Evolutionary conservation across 2,329 filamentous ascomycete genomes (phyloP), one percentile per base, ranked within the genome.

Genomic region (Raffaelea arxii): DNA sequence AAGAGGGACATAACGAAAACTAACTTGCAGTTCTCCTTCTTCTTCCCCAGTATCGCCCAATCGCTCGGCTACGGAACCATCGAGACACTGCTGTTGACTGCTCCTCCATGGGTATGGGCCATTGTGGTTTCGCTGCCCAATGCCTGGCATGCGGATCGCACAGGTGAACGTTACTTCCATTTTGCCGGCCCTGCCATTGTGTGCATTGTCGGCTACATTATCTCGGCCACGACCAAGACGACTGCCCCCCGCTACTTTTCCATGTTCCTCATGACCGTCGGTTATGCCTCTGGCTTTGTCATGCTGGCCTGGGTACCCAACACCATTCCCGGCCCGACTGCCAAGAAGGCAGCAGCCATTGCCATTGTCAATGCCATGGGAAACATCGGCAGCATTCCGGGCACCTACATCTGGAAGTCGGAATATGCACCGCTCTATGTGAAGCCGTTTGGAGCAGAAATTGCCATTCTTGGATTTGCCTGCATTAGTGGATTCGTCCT

Each of bases 241-340:
- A 68, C 73, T 0, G 82, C 70, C 0, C 76, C 82, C 0, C 71
- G 84, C 30, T 88, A 88, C 52, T 62, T 83, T 9, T 71, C 78
- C 25, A 86, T 87, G 74, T 80, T 87, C 73, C 66, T 87, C 35
- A 86, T 88, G 78, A 70, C 59, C 24, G 35, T 53, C 6, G 49
- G 47, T 36, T 45, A 50, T 3, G 85, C 84, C 56, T 73, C 75
- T 1, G 75, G 77, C 41, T 87, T 80, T 57, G 83, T 84, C 1
- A 80, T 86, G 2, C 67, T 86, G 4, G 75, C 80, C 3, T 92
- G 86, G 86, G 87, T 90, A 52, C 79, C 75, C 41, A 86, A 84
- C 58, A 83, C 80, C 1, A 71, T 91, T 44, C 84, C 85, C 0
- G 76, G 85, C 5, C 86, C 86, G 4, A 82, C 84, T 0, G 80